Conservation (phyloP, 345 rosid genomes). For the Sonneratia alba region DNA sequence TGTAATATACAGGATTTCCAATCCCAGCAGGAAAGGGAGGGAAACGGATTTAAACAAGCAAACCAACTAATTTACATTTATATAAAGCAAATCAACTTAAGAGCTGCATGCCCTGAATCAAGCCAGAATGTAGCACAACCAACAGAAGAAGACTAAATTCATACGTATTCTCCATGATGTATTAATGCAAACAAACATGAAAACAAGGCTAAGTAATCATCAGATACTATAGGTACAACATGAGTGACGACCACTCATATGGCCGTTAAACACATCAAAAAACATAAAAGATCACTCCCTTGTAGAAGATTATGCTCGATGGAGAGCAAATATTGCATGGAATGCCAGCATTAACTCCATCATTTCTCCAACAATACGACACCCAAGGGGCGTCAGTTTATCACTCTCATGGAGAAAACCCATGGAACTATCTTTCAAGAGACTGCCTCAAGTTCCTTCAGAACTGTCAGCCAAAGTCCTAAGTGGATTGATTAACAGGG, state of each 20-base stretch:
- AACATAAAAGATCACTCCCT: background rate
- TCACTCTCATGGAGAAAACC: background rate
- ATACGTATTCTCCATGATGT: background rate
- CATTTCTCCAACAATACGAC: background rate
- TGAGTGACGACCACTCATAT: background rate
- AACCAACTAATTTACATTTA: background rate
- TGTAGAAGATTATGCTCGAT: background rate
- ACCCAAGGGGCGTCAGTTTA: background rate
- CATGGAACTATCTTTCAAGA: background rate
- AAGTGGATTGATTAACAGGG: background rate
- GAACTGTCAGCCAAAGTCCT: background rate
- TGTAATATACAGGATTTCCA: too few relatives aligned
- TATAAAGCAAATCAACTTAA: background rate
- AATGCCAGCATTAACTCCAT: background rate
- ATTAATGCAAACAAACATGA: background rate
- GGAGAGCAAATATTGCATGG: background rate
- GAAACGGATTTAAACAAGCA: background rate
- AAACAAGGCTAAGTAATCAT: background rate
- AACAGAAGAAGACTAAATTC: background rate
- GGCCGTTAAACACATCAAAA: background rate
- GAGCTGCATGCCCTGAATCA: background rate
- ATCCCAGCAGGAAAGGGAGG: too few relatives aligned
- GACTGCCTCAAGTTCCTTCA: background rate
- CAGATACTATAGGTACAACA: background rate
- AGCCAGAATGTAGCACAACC: background rate